These are phyloP conservation scores for Cephalotrichum gorgonifer DNA, from an alignment of 2,329 filamentous ascomycete genomes.

Conservation along the genomic window DNA sequence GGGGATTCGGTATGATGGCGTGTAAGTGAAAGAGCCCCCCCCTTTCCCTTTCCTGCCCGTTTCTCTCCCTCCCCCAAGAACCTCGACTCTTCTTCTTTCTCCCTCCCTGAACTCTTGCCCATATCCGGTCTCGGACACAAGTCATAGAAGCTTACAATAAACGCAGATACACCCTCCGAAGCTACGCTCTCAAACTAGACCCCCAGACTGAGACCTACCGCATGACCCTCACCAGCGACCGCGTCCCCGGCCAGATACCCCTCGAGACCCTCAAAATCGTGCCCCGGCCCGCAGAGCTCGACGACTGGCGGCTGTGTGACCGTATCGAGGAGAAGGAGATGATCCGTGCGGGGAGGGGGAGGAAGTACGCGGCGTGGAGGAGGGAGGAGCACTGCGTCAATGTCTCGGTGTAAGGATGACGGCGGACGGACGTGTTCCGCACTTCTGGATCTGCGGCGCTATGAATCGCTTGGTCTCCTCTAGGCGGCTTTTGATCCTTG, in stretches of 20 bases:
- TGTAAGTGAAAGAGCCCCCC: constrained; percentile 30
- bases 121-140: too few relatives aligned
- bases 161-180: constrained; percentile 35
- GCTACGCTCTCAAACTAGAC: constrained; percentile 34
- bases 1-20: constrained; percentile 46
- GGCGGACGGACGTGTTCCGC: too few relatives aligned
- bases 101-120: background rate
- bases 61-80: background rate
- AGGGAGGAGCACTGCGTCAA: too few relatives aligned
- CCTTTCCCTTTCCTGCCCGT: too few relatives aligned
- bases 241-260: constrained; percentile 27
- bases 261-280: constrained; percentile 31
- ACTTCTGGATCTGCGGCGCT: too few relatives aligned
- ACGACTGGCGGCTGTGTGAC: constrained; percentile 44
- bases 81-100: too few relatives aligned
- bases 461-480: too few relatives aligned
- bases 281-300: constrained; percentile 42
- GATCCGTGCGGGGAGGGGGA: constrained; percentile 25
- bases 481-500: too few relatives aligned
- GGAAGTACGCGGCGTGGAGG: constrained; percentile 28
- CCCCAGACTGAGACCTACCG: constrained; percentile 27
- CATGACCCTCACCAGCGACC: constrained; percentile 35
- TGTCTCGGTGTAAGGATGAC: too few relatives aligned
- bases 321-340: constrained; percentile 31
- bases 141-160: too few relatives aligned